Percentiles rank a stretch among this genome's conserved stretches.
Conservation (phyloP, 331 rosid genomes). For the Saraca asoca region DNA sequence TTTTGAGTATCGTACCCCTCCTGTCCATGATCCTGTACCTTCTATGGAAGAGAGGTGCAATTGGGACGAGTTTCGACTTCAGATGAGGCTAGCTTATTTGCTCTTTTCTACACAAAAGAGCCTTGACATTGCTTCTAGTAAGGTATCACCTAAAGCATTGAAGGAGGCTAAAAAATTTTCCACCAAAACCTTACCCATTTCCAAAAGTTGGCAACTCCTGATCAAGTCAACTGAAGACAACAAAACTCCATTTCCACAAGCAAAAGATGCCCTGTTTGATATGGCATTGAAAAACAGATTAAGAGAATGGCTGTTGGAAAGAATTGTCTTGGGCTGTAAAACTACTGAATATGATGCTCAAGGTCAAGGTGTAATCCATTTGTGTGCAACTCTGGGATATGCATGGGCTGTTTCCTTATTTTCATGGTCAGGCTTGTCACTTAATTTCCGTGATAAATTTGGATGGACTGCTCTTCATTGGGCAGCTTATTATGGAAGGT, state of each 20-base stretch:
- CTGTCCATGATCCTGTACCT: constrained; percentile 44
- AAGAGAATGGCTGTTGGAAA: constrained; percentile 89
- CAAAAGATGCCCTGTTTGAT: constrained; percentile 63
- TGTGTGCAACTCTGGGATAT: constrained; percentile 85
- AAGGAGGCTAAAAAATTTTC: constrained; percentile 71
- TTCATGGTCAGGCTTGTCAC: constrained; percentile 79
- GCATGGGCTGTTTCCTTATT: constrained; percentile 79
- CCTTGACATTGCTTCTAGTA: constrained; percentile 58
- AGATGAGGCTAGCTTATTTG: constrained; percentile 72
- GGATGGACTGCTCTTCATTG: constrained; percentile 99
- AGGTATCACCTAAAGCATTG: constrained; percentile 49
- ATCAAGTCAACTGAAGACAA: constrained; percentile 54
- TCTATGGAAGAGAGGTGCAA: constrained; percentile 48
- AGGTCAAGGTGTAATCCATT: constrained; percentile 92
- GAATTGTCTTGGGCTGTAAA: constrained; percentile 59
- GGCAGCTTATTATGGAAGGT: constrained; percentile 95
- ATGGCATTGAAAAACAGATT: constrained; percentile 65
- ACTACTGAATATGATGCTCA: constrained; percentile 65
- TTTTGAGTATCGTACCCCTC: constrained; percentile 75
- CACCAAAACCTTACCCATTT: constrained; percentile 53
- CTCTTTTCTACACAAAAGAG: constrained; percentile 67
- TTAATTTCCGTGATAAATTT: constrained; percentile 82
- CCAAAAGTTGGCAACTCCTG: constrained; percentile 60
- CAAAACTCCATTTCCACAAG: constrained; percentile 55
- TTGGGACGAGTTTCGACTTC: constrained; percentile 65